Evolutionary conservation across 345 rosid genomes (phyloP), one percentile per base, ranked within the genome.

Genomic region (Arabidopsis suecica): DNA sequence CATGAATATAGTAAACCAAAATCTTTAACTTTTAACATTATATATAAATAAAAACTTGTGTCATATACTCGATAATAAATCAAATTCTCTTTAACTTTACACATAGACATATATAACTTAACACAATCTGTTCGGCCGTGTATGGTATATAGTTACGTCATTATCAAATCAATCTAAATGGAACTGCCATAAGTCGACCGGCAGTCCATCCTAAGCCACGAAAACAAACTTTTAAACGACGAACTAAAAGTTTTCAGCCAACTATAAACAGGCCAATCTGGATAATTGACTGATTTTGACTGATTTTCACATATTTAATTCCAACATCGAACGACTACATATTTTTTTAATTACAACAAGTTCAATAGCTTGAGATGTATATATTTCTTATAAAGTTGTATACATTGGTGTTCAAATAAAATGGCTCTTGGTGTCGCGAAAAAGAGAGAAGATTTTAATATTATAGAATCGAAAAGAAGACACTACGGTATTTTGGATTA

Each of bases 171-270:
- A 38, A 14, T 28, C 12, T 61, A 12, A 51, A 12, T 33, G 61
- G 73, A 75, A 67, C 68, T 68, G 55, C 61, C 62, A 50, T 13
- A 32, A 75, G 55, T 68, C 79, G 79, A 75, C 73, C 34, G 3
- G 48, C 60, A 33, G 32, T 42, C 56, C 32, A 68, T 68, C 55
- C 68, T 50, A 47, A 68, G 51, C 79, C 69, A 20, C 47, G 62
- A 60, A 75, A 60, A 55, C 53, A 41, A 59, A 36, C 59, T 68
- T 75, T 49, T 40, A 30, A 37, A 37, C 34, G 72, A 47, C 66
- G 42, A 74, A 10, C 12, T n/a, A 41, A 53, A 65, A 55, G 22
- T 38, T 74, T 75, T 49, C 44, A 18, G 61, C 68, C 61, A 22
- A 48, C 25, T 48, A 48, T 34, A 76, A 72, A 53, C 63, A 61